phyloP scores from a whole-genome alignment of 768 basidiomycete genomes.

The Auriscalpium microsporum region DNA sequence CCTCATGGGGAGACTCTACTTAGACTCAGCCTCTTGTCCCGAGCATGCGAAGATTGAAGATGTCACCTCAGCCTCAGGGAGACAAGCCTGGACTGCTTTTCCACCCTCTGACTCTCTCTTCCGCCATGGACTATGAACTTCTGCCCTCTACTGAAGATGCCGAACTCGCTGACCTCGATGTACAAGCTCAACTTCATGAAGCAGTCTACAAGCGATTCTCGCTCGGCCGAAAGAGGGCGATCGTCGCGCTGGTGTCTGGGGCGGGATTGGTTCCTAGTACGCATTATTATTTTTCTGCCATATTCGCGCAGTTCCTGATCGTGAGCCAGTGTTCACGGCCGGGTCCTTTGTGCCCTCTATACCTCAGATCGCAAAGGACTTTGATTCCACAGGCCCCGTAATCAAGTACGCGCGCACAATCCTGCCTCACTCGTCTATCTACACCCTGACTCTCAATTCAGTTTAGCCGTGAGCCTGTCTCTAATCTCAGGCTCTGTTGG shows the following conservation, averaged over 20 bases:
- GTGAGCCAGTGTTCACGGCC: conserved; percentile 49
- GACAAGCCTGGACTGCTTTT: too few relatives aligned
- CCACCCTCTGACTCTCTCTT: too few relatives aligned
- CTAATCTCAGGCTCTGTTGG: conserved; percentile 1
- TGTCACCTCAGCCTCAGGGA: too few relatives aligned
- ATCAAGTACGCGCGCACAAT: conserved; percentile 37
- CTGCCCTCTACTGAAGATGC: too few relatives aligned
- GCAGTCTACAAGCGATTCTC: conserved; percentile 53
- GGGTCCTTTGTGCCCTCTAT: conserved; percentile 69
- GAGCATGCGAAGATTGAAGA: too few relatives aligned
- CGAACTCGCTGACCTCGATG: too few relatives aligned
- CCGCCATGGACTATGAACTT: too few relatives aligned
- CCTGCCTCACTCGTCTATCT: not conserved
- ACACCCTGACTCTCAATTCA: not conserved
- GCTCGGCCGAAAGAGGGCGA: conserved; percentile 35
- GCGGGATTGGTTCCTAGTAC: conserved; percentile 58
- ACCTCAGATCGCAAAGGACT: conserved; percentile 60
- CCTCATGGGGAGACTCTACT: too few relatives aligned
- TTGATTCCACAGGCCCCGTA: conserved; percentile 45
- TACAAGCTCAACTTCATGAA: too few relatives aligned
- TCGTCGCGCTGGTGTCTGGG: conserved; percentile 50
- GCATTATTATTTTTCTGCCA: conserved; percentile 13
- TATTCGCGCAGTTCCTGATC: not conserved
- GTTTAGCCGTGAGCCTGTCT: conserved; percentile 6
- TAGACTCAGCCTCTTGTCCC: too few relatives aligned